phyloP scores from a whole-genome alignment of 805 yeast species.

The Saturnispora galanensis region DNA sequence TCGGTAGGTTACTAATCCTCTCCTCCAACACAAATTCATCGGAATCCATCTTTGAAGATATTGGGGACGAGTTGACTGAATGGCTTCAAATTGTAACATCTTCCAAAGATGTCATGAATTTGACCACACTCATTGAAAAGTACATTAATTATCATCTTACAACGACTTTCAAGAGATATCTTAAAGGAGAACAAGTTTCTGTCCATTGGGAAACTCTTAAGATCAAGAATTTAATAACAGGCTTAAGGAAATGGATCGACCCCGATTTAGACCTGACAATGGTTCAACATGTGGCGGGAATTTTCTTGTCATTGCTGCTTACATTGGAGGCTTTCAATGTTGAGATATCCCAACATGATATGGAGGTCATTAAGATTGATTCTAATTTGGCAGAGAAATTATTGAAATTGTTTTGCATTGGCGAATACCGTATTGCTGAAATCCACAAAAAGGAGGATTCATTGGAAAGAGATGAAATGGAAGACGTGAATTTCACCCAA shows the following conservation, averaged over 20 bases:
- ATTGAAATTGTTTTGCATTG: slow-evolving; percentile 34
- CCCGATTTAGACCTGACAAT: not conserved
- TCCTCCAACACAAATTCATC: not conserved
- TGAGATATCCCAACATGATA: not conserved
- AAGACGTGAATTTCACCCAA: slow-evolving; percentile 28
- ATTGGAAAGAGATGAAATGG: slow-evolving; percentile 43
- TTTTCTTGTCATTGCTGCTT: not conserved
- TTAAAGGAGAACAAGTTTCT: no score
- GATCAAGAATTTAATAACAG: not conserved
- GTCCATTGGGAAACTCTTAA: not conserved
- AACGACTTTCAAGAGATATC: no score
- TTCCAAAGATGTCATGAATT: no score
- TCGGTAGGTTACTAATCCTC: not conserved
- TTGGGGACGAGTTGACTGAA: slow-evolving; percentile 5
- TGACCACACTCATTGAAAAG: no score
- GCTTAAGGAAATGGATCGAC: not conserved
- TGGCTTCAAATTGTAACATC: no score
- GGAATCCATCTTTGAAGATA: not conserved
- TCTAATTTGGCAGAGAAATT: slow-evolving; percentile 21
- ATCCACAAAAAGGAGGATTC: slow-evolving; percentile 21
- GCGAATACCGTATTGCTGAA: slow-evolving; percentile 39
- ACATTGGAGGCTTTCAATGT: slow-evolving; percentile 5
- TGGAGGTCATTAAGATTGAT: not conserved
- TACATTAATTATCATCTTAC: no score
- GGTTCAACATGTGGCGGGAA: not conserved